Evolutionary conservation across 2,329 filamentous ascomycete species (phyloP), one percentile per base, ranked within the genome.

Genomic region (Botrytis medusae): DNA sequence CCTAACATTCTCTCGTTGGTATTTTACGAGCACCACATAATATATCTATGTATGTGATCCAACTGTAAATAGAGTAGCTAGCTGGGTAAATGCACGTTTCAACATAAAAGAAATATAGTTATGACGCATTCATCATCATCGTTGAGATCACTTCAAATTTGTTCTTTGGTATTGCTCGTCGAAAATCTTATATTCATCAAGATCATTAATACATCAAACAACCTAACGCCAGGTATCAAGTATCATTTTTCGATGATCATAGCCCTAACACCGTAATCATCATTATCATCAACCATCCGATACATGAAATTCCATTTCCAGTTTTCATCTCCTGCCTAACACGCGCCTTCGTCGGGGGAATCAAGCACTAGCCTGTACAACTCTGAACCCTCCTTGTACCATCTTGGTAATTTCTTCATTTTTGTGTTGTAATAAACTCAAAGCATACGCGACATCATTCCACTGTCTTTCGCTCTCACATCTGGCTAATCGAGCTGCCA

Each of bases 381-480:
- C 84, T 81, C 89, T 91, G 84, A 94, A 96, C 0, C 93, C 93
- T 75, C 93, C 93, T 0, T 87, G 84, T 29, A 97, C 87, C 74
- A 91, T 81, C 85, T 94, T 96, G 74, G 88, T 87, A 73, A 97
- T 97, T 63, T 97, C 93, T 80, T 97, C 93, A 79, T 95, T 95
- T 86, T 96, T 97, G 82, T 99, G 96, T 80, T 94, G 95, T 73
- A 99, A 84, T 74, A 98, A 83, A 4, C 94, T 94, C 74, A 99
- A 84, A 4, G 95, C 95, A 84, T 94, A 99, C 0, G 95, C 93
- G 61, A 98, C 95, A 83, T 99, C 96, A 81, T 95, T 97, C 96
- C 96, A 99, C 81, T 98, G 95, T 76, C 95, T 87, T 84, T 99
- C 95, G 65, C 88, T 97, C 81, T 98, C 95, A 80, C 95, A 98